phyloP scores from a whole-genome alignment of 306 rosid species.

The Cyamopsis tetragonoloba region DNA sequence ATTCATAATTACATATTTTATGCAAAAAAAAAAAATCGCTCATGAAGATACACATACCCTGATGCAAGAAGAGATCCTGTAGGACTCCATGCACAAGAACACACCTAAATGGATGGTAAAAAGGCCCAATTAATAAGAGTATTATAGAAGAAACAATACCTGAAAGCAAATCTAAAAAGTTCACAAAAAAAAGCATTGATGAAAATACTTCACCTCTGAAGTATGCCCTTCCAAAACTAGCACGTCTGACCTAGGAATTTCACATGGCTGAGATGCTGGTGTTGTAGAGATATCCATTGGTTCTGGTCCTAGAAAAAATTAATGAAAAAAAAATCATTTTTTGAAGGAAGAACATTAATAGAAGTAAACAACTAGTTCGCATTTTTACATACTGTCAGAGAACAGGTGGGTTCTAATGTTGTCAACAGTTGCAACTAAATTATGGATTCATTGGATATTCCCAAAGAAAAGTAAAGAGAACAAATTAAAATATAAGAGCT shows the following conservation, averaged over 20 bases:
- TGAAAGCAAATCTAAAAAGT: no score
- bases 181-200: background rate
- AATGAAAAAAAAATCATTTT: conserved; percentile 19
- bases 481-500: background rate
- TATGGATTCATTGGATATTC: no score
- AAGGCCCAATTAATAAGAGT: conserved; percentile 16
- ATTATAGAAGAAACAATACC: background rate
- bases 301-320: conserved; percentile 52
- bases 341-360: conserved; percentile 17
- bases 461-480: no score
- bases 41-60: conserved; percentile 57
- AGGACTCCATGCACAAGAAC: conserved; percentile 99
- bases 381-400: background rate
- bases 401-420: background rate
- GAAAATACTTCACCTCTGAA: conserved; percentile 75
- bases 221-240: conserved; percentile 92
- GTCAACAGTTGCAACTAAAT: background rate
- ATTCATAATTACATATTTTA: no score
- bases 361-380: background rate
- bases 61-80: conserved; percentile 92
- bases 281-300: conserved; percentile 71
- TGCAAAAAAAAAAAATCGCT: conserved; percentile 16
- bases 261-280: conserved; percentile 53
- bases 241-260: conserved; percentile 79
- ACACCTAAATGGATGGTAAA: conserved; percentile 60